These are phyloP conservation scores for Leccinum subatratum DNA, from an alignment of 1,284 basidiomycete species.

Conservation along the genomic window DNA sequence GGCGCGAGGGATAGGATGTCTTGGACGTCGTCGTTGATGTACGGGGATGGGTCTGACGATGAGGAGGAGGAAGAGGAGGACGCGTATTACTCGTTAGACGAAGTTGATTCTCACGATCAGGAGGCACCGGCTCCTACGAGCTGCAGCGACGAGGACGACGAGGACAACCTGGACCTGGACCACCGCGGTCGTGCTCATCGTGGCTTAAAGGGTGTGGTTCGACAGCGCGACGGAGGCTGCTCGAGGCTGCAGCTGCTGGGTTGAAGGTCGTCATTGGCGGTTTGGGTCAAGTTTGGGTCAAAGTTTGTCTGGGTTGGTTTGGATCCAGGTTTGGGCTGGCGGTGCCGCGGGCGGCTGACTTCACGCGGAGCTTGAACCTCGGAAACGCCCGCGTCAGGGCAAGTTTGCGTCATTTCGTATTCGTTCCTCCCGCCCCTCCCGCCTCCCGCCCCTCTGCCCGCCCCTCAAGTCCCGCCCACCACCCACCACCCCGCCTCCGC, in stretches of 20 bases:
- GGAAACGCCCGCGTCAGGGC: too few relatives aligned
- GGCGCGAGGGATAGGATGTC: not conserved
- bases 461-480: too few relatives aligned
- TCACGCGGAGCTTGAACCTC: too few relatives aligned
- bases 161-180: not conserved
- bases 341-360: too few relatives aligned
- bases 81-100: conserved; percentile 54
- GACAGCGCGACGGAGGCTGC: conserved; percentile 68
- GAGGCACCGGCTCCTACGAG: not conserved
- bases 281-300: too few relatives aligned
- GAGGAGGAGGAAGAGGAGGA: conserved; percentile 39
- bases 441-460: too few relatives aligned
- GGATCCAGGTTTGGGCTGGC: too few relatives aligned
- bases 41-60: conserved; percentile 3
- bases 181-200: not conserved
- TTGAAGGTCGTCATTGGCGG: conserved; percentile 62
- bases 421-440: too few relatives aligned
- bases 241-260: conserved; percentile 65
- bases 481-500: too few relatives aligned
- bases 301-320: too few relatives aligned
- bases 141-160: not conserved
- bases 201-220: not conserved
- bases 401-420: too few relatives aligned
- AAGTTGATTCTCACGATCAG: conserved; percentile 41
- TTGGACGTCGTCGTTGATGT: conserved; percentile 13